Conservation (phyloP, 2,329 filamentous ascomycete species). For the Keithomyces neogunnii region DNA sequence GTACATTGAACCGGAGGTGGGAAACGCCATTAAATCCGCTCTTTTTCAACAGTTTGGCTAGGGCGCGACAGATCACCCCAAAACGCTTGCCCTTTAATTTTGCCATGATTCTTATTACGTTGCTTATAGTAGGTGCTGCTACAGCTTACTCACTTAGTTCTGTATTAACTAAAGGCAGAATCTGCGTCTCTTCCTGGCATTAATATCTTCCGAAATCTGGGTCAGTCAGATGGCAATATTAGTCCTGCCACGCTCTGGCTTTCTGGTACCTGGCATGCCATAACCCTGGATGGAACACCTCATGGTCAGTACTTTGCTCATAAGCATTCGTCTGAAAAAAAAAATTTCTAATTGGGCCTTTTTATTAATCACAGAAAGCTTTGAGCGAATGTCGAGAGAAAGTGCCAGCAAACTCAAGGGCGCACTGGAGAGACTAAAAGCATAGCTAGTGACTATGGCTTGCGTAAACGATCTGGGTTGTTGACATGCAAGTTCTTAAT, state of each 20-base stretch:
- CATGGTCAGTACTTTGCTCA: constrained; percentile 10
- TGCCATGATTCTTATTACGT: constrained; percentile 8
- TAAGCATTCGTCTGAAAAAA: background rate
- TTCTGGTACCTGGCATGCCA: constrained; percentile 13
- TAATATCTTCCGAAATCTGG: constrained; percentile 8
- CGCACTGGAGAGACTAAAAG: constrained; percentile 10
- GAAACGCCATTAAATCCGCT: constrained; percentile 9
- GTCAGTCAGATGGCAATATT: background rate
- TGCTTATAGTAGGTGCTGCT: constrained; percentile 1
- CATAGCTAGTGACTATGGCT: constrained; percentile 2
- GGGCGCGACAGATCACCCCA: background rate
- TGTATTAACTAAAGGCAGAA: background rate
- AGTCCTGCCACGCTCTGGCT: constrained; percentile 14
- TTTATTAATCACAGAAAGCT: constrained; percentile 6
- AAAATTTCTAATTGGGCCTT: background rate
- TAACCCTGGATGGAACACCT: constrained; percentile 13
- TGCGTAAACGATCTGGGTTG: too few species aligned
- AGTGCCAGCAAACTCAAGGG: constrained; percentile 10
- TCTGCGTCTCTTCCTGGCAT: constrained; percentile 9
- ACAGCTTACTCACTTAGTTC: background rate
- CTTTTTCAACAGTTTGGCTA: constrained; percentile 7
- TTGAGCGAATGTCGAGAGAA: constrained; percentile 12
- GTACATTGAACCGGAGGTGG: constrained; percentile 10
- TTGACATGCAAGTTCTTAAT: too few species aligned
- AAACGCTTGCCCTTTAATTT: constrained; percentile 9